Evolutionary conservation across 2,329 filamentous ascomycete genomes (phyloP).

Genomic region (Diaporthe citrichinensis): DNA sequence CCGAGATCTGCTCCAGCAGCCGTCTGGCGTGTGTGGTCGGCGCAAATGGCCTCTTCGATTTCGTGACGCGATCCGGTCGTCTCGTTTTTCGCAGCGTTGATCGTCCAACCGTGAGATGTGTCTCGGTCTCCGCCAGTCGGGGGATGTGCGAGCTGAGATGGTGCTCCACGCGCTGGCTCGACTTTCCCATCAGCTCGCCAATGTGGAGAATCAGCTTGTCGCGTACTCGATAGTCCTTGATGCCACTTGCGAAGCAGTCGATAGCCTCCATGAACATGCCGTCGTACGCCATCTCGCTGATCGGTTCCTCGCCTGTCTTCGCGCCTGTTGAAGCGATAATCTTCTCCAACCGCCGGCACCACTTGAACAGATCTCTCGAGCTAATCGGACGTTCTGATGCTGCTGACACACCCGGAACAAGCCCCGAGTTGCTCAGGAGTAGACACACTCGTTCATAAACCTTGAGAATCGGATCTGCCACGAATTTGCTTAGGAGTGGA

Average conservation of each 20-base stretch:
- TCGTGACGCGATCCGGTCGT: conserved; percentile 62
- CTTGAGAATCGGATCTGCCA: conserved; percentile 67
- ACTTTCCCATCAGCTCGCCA: conserved; percentile 89
- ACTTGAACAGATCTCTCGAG: conserved; percentile 85
- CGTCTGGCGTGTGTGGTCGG: conserved; percentile 88
- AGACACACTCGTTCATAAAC: conserved; percentile 70
- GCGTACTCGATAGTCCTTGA: conserved; percentile 76
- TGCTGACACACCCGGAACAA: conserved; percentile 45
- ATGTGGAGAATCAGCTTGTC: conserved; percentile 76
- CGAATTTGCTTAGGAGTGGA: conserved; percentile 76
- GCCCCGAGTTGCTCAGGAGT: conserved; percentile 53
- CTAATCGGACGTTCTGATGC: conserved; percentile 63
- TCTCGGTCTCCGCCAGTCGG: conserved; percentile 73
- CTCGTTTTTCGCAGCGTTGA: conserved; percentile 73
- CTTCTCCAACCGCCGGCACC: conserved; percentile 82
- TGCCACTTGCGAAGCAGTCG: conserved; percentile 90
- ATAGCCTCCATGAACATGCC: conserved; percentile 94
- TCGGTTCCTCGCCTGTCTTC: conserved; percentile 76
- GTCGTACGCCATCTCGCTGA: conserved; percentile 80
- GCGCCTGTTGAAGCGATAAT: conserved; percentile 74
- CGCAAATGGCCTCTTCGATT: conserved; percentile 81
- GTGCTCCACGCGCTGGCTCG: conserved; percentile 84
- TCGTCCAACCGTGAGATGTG: conserved; percentile 75
- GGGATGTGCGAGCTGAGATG: conserved; percentile 82
- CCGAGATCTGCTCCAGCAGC: conserved; percentile 89